Evolutionary conservation across 2,329 filamentous ascomycete genomes (phyloP).

Genomic region (Phoma herbarum): DNA sequence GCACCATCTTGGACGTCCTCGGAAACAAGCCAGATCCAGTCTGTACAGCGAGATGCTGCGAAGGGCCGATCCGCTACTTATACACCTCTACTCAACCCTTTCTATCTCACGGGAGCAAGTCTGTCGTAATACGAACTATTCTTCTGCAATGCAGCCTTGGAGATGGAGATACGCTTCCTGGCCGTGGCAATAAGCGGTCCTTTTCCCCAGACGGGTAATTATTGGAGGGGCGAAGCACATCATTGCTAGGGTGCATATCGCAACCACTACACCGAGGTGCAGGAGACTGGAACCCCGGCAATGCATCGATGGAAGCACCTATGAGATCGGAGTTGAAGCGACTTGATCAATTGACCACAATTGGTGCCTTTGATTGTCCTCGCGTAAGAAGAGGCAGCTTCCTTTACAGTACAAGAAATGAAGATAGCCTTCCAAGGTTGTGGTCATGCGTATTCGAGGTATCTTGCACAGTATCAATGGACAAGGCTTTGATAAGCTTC

Average conservation of each 20-base stretch:
- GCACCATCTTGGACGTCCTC: constrained; percentile 1
- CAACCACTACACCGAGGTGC: constrained; percentile 5
- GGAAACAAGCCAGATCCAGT: background rate
- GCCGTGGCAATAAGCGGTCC: constrained; percentile 6
- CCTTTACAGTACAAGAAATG: too few relatives aligned
- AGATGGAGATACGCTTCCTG: constrained; percentile 2
- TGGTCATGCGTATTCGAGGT: too few relatives aligned
- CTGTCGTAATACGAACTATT: constrained; percentile 14
- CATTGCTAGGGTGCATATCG: constrained; percentile 14
- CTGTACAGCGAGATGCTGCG: background rate
- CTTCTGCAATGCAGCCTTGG: constrained; percentile 8
- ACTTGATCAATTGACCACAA: background rate
- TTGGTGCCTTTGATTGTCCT: too few relatives aligned
- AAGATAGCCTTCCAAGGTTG: too few relatives aligned
- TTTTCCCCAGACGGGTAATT: background rate
- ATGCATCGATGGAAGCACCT: background rate
- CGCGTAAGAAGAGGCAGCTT: too few relatives aligned
- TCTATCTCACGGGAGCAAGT: background rate
- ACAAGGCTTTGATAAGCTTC: background rate
- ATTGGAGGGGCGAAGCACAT: constrained; percentile 15
- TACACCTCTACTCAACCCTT: background rate
- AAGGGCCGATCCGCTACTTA: background rate
- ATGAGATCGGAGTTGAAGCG: background rate
- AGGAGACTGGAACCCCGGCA: background rate
- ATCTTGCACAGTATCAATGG: too few relatives aligned